Evolutionary conservation across 768 basidiomycete species (phyloP), one percentile per base, ranked within the genome.

Genomic region (Clitopilus passeckerianus): DNA sequence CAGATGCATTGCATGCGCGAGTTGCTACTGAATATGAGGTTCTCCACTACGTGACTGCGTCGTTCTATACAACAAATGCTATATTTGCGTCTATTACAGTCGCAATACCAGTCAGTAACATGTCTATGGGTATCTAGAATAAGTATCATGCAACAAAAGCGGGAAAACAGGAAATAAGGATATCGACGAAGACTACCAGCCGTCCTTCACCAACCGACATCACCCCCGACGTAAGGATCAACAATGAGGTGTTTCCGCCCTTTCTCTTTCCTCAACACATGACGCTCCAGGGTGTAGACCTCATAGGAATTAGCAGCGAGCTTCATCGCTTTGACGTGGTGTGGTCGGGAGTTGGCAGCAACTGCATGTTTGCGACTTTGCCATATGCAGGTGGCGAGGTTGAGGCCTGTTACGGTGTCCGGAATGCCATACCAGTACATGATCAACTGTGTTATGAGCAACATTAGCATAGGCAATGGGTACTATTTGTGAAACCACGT

Each of bases 311-410:
- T 72, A 8, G 82, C 83, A 0, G 96, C 90, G 5, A 96, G 83
- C 61, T 77, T 82, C 86, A 93, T 93, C 1, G 95, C 96, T 37
- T 80, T 80, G 58, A 89, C 80, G 66, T 98, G 96, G 59, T 89
- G 80, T 14, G 92, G 93, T 6, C 87, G 82, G 0, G 85, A 83
- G 64, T 86, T 93, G 0, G 95, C 95, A 3, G 85, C 86, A 24
- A 86, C 74, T 4, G 95, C 96, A 61, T 94, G 89, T 64, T 82
- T 81, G 6, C 95, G 86, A 43, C 90, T 92, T 73, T 90, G 87
- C 95, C 96, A 98, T 43, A 98, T 89, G 75, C 95, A 98, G 16
- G 95, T 97, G 7, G 95, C 94, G 57, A 97, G 84, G 71, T 98
- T 98, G 73, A 90, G 77, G 1, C 93, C 87, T 0, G 90, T 90